phyloP scores from a whole-genome alignment of 2,329 filamentous ascomycete genomes.

The Fragosphaeria purpurea region DNA sequence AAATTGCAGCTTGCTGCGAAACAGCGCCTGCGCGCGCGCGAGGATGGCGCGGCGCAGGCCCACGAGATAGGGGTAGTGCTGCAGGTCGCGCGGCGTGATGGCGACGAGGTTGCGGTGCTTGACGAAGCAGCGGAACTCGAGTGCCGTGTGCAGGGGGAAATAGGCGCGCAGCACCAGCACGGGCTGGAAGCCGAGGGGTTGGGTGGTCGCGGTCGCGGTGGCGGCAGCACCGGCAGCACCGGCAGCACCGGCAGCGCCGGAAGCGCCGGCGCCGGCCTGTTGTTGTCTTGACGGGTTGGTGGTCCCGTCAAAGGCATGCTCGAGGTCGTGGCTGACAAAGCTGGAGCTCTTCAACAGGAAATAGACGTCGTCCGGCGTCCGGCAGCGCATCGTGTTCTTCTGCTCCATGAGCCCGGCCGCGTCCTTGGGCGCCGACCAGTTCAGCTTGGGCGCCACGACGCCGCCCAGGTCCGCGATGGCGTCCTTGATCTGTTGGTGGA shows the following conservation, averaged over 20 bases:
- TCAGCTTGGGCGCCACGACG: conserved; percentile 82
- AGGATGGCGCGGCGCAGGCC: conserved; percentile 55
- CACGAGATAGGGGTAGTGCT: conserved; percentile 75
- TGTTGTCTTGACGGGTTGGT: neutral
- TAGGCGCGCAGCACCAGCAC: conserved; percentile 80
- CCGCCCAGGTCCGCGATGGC: conserved; percentile 76
- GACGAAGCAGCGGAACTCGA: conserved; percentile 95
- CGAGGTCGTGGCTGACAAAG: conserved; percentile 88
- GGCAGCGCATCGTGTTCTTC: conserved; percentile 86
- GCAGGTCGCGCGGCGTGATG: conserved; percentile 81
- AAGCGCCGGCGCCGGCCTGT: neutral
- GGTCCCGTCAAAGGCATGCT: conserved; percentile 73
- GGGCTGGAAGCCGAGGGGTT: conserved; percentile 48
- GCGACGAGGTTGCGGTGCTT: conserved; percentile 70
- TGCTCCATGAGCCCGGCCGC: conserved; percentile 81
- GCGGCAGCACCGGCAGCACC: conserved; percentile 22
- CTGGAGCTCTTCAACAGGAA: conserved; percentile 88
- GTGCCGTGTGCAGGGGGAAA: conserved; percentile 76
- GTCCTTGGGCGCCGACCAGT: conserved; percentile 96
- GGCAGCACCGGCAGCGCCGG: conserved; percentile 19
- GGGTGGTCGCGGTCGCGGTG: conserved; percentile 16
- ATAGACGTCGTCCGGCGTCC: conserved; percentile 81
- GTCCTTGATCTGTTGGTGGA: conserved; percentile 66
- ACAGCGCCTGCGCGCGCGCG: conserved; percentile 64
- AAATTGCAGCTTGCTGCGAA: conserved; percentile 59